phyloP scores from a whole-genome alignment of 2,329 filamentous ascomycete genomes.

The Lasiodiplodia hormozganensis region DNA sequence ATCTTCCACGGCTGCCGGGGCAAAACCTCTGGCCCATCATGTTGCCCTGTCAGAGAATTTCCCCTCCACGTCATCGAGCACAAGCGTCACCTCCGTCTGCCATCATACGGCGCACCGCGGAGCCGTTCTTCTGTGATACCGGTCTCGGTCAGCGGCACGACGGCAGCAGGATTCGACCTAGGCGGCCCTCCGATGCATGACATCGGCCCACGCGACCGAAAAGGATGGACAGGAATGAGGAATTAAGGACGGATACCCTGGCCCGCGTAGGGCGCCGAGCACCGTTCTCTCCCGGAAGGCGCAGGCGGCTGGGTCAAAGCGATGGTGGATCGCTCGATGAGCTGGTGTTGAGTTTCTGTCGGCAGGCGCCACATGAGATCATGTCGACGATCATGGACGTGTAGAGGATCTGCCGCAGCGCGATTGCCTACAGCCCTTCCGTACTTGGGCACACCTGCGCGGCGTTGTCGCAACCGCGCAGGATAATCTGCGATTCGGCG shows the following conservation, averaged over 20 bases:
- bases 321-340: constrained; percentile 21
- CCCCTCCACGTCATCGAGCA: neutral
- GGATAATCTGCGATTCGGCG: neutral
- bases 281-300: too few relatives aligned
- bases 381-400: constrained; percentile 22
- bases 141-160: neutral
- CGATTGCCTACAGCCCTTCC: constrained; percentile 9
- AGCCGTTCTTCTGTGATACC: neutral
- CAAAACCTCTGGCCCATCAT: neutral
- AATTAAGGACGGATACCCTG: neutral
- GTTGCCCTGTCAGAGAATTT: neutral
- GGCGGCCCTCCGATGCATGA: neutral
- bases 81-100: neutral
- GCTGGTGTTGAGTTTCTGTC: constrained; percentile 26
- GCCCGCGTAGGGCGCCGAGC: neutral
- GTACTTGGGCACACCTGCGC: constrained; percentile 1
- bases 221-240: neutral
- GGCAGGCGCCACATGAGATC: constrained; percentile 28
- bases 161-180: neutral
- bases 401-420: constrained; percentile 16
- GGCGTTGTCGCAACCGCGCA: constrained; percentile 7
- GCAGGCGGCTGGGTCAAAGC: neutral
- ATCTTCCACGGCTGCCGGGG: neutral
- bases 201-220: neutral
- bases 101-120: neutral